A percentile compares a stretch with the other conserved stretches of the same genome.
Conservation (phyloP, 2,329 filamentous ascomycete species). For the Aurifilum marmelostoma region DNA sequence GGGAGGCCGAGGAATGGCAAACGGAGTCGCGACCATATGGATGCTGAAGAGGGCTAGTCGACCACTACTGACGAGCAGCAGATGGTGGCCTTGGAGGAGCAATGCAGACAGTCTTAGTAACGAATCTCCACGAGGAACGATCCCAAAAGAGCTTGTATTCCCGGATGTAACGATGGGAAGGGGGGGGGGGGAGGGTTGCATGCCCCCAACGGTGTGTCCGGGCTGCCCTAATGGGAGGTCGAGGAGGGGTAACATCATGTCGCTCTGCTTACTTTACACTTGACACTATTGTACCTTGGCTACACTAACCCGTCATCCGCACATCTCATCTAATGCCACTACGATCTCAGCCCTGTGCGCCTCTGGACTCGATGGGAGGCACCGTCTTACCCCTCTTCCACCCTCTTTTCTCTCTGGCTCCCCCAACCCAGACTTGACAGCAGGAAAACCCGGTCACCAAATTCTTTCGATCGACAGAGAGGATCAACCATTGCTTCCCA, state of each 20-base stretch:
- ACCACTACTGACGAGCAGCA: background rate
- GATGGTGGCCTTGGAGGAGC: background rate
- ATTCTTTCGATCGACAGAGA: background rate
- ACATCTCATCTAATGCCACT: background rate
- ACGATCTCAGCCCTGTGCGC: background rate
- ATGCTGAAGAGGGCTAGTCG: slow-evolving; percentile 69
- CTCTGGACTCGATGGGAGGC: background rate
- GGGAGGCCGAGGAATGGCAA: slow-evolving; percentile 52
- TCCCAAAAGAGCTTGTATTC: background rate
- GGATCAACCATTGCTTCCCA: background rate
- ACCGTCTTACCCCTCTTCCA: background rate
- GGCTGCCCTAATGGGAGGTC: background rate
- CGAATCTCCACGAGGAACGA: background rate
- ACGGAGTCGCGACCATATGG: slow-evolving; percentile 65
- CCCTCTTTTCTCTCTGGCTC: no score
- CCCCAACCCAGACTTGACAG: background rate
- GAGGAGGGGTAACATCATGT: background rate
- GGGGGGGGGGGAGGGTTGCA: no score
- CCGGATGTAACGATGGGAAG: background rate
- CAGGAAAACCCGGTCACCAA: background rate
- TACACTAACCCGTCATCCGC: background rate
- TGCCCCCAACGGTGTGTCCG: background rate
- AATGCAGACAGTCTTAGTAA: background rate
- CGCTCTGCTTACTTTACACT: background rate
- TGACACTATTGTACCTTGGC: background rate